phyloP scores from a whole-genome alignment of 345 rosid genomes.

The Rhizophora mangle region DNA sequence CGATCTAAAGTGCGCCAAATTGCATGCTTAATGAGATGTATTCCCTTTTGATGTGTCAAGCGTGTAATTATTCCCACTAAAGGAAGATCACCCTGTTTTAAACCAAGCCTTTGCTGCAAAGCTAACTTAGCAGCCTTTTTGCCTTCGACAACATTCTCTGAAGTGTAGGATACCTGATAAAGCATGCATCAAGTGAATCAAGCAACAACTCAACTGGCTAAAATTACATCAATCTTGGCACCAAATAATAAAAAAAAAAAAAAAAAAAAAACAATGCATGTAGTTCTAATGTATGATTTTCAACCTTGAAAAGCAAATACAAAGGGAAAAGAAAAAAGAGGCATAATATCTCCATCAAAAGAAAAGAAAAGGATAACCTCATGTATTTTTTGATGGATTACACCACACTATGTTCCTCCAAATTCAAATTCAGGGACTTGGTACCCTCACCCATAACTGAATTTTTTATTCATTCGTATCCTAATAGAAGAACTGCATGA shows the following conservation, averaged over 20 bases:
- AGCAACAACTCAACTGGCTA: slow-evolving; percentile 5
- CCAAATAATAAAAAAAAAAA: background rate
- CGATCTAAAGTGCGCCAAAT: slow-evolving; percentile 74
- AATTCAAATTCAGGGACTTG: background rate
- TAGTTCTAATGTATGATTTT: background rate
- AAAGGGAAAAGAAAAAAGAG: too few species aligned
- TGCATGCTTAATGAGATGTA: slow-evolving; percentile 90
- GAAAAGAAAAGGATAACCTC: background rate
- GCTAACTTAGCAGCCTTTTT: slow-evolving; percentile 87
- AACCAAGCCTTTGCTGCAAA: slow-evolving; percentile 69
- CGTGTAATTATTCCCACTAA: slow-evolving; percentile 78
- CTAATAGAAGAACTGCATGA: background rate
- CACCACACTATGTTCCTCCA: background rate
- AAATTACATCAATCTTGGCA: slow-evolving; percentile 8
- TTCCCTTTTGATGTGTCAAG: slow-evolving; percentile 95
- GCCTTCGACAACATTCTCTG: slow-evolving; percentile 80
- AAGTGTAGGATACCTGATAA: slow-evolving; percentile 64
- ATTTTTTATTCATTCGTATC: too few species aligned
- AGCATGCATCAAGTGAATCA: slow-evolving; percentile 15
- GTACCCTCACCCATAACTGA: too few species aligned
- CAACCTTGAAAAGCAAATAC: background rate
- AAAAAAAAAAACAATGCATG: background rate
- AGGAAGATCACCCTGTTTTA: slow-evolving; percentile 60
- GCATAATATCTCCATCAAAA: background rate
- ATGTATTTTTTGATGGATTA: background rate